These are phyloP conservation scores for Neurospora sp. DNA, from an alignment of 495 filamentous ascomycete species.

Conservation along the genomic window DNA sequence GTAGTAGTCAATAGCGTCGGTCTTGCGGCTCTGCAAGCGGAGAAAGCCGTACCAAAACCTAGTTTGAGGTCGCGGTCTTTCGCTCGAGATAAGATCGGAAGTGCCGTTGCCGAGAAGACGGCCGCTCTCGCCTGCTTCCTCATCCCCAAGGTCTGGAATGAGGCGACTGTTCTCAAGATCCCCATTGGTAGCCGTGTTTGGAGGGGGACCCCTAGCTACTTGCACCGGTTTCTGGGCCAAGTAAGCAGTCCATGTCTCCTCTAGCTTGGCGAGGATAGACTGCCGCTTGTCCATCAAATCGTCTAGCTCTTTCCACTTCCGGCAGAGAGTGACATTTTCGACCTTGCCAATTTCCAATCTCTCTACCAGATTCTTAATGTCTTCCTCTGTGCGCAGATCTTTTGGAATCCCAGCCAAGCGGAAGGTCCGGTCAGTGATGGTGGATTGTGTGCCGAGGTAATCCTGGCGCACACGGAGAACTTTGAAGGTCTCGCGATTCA, in stretches of 20 bases:
- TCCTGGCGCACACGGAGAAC: constrained; percentile 80
- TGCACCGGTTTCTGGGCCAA: constrained; percentile 19
- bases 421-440: constrained; percentile 89
- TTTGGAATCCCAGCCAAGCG: constrained; percentile 78
- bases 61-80: constrained; percentile 50
- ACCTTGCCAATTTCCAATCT: constrained; percentile 86
- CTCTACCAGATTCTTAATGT: constrained; percentile 81
- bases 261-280: constrained; percentile 57
- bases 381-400: constrained; percentile 68
- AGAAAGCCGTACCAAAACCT: constrained; percentile 75
- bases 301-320: constrained; percentile 81
- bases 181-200: constrained; percentile 1
- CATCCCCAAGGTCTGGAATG: constrained; percentile 9
- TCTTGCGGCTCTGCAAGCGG: constrained; percentile 56
- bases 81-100: constrained; percentile 22
- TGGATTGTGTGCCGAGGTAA: constrained; percentile 86
- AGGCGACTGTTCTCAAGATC: neutral
- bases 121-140: constrained; percentile 34
- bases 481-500: constrained; percentile 68
- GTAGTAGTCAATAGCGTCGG: constrained; percentile 91
- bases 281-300: constrained; percentile 58
- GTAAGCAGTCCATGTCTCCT: constrained; percentile 76
- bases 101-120: constrained; percentile 41
- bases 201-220: neutral
- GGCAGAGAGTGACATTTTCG: constrained; percentile 76